These are phyloP conservation scores for Zygoascus bituminiphila DNA, from an alignment of 805 yeast genomes.

Conservation along the genomic window DNA sequence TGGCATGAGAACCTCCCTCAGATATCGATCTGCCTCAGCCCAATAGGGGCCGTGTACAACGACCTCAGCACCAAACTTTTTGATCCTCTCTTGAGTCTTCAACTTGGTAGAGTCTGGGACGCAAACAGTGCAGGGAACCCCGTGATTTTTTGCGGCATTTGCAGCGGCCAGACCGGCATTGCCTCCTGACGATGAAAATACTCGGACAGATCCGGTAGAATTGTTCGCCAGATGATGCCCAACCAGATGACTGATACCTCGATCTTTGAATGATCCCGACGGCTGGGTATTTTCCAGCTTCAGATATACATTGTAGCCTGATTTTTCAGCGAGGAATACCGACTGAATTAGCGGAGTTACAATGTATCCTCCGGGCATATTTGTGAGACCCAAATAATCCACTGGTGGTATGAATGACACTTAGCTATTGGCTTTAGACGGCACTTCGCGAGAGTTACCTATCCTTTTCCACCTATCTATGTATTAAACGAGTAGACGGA, in stretches of 20 bases:
- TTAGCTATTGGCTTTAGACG: no score
- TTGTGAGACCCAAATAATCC: no score
- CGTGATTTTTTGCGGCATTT: conserved; percentile 64
- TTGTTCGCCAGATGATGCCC: conserved; percentile 9
- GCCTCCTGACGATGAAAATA: conserved; percentile 92
- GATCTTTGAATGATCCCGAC: conserved; percentile 84
- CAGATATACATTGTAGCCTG: conserved; percentile 59
- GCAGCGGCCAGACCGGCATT: conserved; percentile 98
- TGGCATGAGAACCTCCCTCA: conserved; percentile 59
- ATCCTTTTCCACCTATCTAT: no score
- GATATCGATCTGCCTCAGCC: conserved; percentile 73
- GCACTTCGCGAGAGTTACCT: no score
- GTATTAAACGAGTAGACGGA: no score
- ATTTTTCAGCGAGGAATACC: conserved; percentile 57
- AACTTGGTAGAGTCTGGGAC: conserved; percentile 45
- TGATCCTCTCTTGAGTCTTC: conserved; percentile 39
- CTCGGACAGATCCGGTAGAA: conserved; percentile 12
- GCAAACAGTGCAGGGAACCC: conserved; percentile 48
- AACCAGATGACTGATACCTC: conserved; percentile 80
- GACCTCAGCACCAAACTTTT: conserved; percentile 42
- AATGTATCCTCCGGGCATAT: not conserved
- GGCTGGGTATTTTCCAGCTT: conserved; percentile 87
- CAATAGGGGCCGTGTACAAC: conserved; percentile 61
- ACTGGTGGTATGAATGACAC: no score
- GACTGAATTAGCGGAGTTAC: conserved; percentile 66